Base-by-base conservation (phyloP, 192 early-diverging fungal genomes). In the Pecoramyces ruminantium region DNA sequence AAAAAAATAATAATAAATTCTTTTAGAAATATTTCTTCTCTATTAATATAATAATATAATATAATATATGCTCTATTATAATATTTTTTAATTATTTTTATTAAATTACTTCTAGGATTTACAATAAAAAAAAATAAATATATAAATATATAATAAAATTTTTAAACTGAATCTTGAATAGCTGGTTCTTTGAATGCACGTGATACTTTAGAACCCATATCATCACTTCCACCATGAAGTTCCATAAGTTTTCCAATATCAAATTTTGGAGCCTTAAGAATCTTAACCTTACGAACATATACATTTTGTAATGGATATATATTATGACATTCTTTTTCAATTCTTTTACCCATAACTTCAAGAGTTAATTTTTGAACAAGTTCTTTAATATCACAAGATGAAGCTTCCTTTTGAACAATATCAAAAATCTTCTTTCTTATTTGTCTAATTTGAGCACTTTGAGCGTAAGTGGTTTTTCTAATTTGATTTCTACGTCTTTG, bases 391-490 rank as follows among this genome's bases (percentile, higher is more conserved):
- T 96, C 95, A 90, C 93, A 93, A 29, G 90, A 85, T 82, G 90
- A 80, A 78, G 93, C 93, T 90, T 97, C 94, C 80, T 88, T 87
- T 82, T 86, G 90, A 90, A 98, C 95, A 89, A 98, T 94, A 89
- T 99, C 98, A 87, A 96, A 96, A 96, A 99, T 99, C 95, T 98
- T 98, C 93, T 98, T 97, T 89, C 98, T 96, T 88, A 99, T 98
- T 86, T 90, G 89, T 82, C 94, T 94, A 90, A 99, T 95, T 90
- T 99, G 98, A 81, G 96, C 90, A 83, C 92, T 89, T 87, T 96
- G 93, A 78, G 98, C 98, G 87, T 99, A 99, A 82, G 96, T 96
- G 86, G 97, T 98, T 92, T 96, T 96, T 91, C 92, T 93, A 86
- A 96, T 87, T 92, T 99, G 98, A 92, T 95, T 93, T 78, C 88